Evolutionary conservation across 225 moss, liverwort and hornwort species (phyloP).

Genomic region (Takakia lepidozioides): DNA sequence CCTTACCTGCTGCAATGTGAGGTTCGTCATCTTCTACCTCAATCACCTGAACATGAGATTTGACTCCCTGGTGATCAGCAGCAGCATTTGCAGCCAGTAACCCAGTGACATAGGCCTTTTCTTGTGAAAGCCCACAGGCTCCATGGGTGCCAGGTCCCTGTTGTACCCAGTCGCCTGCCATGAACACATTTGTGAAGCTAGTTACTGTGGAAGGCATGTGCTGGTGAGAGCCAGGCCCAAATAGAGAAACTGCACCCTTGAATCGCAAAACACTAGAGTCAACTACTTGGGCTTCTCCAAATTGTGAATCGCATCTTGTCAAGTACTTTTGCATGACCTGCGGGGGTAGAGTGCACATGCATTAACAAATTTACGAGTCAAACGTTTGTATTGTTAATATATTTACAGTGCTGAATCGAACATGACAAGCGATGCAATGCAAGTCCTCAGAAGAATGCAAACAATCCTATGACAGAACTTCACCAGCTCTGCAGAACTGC

Average conservation of each 20-base stretch:
- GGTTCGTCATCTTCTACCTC: slow-evolving; percentile 50
- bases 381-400: too few species aligned
- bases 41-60: slow-evolving; percentile 24
- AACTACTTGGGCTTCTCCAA: slow-evolving; percentile 20
- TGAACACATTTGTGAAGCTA: slow-evolving; percentile 47
- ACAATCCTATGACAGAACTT: too few species aligned
- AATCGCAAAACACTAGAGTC: slow-evolving; percentile 58
- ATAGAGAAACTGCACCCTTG: slow-evolving; percentile 50
- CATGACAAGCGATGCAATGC: neutral
- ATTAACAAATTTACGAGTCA: neutral
- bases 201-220: slow-evolving; percentile 54
- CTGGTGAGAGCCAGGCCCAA: slow-evolving; percentile 54
- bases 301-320: slow-evolving; percentile 27
- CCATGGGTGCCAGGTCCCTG: slow-evolving; percentile 54
- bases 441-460: too few species aligned
- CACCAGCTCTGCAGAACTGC: too few species aligned
- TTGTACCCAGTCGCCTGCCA: slow-evolving; percentile 58
- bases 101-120: slow-evolving; percentile 57
- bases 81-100: slow-evolving; percentile 50
- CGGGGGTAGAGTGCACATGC: slow-evolving; percentile 6
- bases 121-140: slow-evolving; percentile 50
- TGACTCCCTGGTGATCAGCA: slow-evolving; percentile 16
- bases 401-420: too few species aligned
- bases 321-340: slow-evolving; percentile 28
- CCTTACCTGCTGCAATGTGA: slow-evolving; percentile 45